Percentiles rank a stretch among this genome's conserved stretches.
phyloP scores from a whole-genome alignment of 305 asterid genomes.

The Solanum hybrid region DNA sequence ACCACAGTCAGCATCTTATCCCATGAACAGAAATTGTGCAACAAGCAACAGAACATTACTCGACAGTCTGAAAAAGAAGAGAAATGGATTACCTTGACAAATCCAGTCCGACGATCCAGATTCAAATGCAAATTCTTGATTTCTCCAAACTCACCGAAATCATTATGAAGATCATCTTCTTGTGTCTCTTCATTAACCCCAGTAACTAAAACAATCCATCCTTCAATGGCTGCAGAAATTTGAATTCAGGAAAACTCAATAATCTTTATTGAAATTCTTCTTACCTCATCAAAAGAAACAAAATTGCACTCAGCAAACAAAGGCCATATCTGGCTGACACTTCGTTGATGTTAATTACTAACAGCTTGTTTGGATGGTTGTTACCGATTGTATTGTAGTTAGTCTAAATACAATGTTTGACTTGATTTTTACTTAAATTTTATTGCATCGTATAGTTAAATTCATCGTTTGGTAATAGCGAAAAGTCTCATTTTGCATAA shows the following conservation, averaged over 20 bases:
- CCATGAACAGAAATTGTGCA: not conserved
- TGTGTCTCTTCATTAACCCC: conserved; percentile 96
- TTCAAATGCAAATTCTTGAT: conserved; percentile 83
- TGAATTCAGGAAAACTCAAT: not conserved
- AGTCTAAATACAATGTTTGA: not conserved
- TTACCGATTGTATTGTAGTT: not conserved
- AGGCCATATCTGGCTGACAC: not conserved
- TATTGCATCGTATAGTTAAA: not conserved
- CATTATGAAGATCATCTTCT: conserved; percentile 72
- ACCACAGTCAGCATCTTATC: not conserved
- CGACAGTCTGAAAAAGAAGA: not conserved
- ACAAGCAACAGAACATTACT: not conserved
- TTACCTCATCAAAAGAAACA: not conserved
- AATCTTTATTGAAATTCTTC: not conserved
- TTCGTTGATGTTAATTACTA: not conserved
- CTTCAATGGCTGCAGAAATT: conserved; percentile 75
- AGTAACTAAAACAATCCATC: conserved; percentile 89
- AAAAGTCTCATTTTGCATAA: not conserved
- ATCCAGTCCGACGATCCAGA: conserved; percentile 90
- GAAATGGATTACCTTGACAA: conserved; percentile 59
- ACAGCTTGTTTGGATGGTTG: not conserved
- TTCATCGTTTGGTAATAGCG: not conserved
- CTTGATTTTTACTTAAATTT: not conserved
- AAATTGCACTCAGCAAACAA: not conserved
- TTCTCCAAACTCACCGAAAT: conserved; percentile 77